Evolutionary conservation across 495 filamentous ascomycete genomes (phyloP).

Genomic region (Xylaria nigripes): DNA sequence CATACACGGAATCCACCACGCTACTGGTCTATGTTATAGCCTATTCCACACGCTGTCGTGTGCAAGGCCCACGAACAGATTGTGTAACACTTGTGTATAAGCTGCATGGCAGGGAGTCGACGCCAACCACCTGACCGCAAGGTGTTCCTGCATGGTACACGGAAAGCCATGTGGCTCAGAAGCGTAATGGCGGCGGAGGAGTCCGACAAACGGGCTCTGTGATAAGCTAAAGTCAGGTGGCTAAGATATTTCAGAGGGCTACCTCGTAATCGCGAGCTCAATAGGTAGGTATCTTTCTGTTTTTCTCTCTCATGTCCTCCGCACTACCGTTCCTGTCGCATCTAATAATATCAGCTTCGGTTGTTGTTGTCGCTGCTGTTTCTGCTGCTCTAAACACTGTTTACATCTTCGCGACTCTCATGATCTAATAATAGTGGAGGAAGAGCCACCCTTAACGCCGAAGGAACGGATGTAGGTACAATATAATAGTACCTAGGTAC

Average conservation of each 20-base stretch:
- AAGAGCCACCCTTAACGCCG: background rate
- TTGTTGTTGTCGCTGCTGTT: background rate
- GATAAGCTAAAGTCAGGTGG: background rate
- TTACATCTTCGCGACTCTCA: conserved; percentile 1
- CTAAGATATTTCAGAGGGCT: background rate
- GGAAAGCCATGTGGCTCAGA: conserved; percentile 12
- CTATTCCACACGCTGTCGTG: no score
- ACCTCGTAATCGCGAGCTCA: background rate
- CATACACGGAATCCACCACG: no score
- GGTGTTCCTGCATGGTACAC: conserved; percentile 11
- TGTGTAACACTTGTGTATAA: no score
- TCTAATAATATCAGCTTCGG: conserved; percentile 1
- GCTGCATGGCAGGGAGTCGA: background rate
- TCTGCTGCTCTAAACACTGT: background rate
- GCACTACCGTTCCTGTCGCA: background rate
- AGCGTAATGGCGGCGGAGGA: conserved; percentile 1
- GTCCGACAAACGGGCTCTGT: background rate
- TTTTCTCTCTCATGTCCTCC: background rate
- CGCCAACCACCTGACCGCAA: background rate
- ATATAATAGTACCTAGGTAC: no score
- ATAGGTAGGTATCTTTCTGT: background rate
- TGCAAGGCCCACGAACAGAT: no score
- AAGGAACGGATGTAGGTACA: no score
- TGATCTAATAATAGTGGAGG: conserved; percentile 5
- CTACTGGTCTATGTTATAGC: no score